Percentiles rank a stretch among this genome's conserved stretches.
Evolutionary conservation across 73 alveolate species (phyloP).

Genomic region (Paramecium pentaurelia): DNA sequence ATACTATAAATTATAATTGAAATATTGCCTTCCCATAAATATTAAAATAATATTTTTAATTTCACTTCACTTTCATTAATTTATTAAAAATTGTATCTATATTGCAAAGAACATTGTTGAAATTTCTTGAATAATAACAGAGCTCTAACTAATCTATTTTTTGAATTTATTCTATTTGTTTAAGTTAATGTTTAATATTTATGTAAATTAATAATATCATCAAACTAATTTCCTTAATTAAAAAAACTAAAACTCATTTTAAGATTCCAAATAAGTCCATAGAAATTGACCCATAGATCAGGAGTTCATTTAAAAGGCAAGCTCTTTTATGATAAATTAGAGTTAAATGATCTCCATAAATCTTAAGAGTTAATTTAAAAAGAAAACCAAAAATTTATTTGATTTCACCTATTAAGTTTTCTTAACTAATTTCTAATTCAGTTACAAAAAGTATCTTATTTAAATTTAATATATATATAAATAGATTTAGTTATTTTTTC

Average conservation of each 20-base stretch:
- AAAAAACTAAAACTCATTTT: neutral
- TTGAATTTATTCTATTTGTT: neutral
- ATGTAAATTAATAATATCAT: neutral
- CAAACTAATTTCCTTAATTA: neutral
- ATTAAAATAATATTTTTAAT: too few species aligned
- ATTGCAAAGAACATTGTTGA: neutral
- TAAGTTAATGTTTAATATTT: neutral
- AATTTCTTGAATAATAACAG: neutral
- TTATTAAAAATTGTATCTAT: neutral
- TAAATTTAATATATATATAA: neutral
- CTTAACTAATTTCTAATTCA: neutral
- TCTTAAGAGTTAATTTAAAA: neutral
- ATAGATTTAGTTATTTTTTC: neutral
- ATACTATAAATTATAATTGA: neutral
- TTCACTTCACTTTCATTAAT: neutral
- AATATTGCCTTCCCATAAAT: neutral
- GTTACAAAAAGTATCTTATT: neutral
- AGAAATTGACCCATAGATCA: neutral
- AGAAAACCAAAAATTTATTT: neutral
- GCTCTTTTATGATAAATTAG: neutral
- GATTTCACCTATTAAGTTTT: neutral
- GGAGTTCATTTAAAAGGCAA: neutral
- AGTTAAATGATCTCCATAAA: neutral
- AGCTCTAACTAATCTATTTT: neutral
- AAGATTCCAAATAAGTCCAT: neutral